Evolutionary conservation across 2,329 filamentous ascomycete genomes (phyloP).

Genomic region (Dactylellina drechsleri): DNA sequence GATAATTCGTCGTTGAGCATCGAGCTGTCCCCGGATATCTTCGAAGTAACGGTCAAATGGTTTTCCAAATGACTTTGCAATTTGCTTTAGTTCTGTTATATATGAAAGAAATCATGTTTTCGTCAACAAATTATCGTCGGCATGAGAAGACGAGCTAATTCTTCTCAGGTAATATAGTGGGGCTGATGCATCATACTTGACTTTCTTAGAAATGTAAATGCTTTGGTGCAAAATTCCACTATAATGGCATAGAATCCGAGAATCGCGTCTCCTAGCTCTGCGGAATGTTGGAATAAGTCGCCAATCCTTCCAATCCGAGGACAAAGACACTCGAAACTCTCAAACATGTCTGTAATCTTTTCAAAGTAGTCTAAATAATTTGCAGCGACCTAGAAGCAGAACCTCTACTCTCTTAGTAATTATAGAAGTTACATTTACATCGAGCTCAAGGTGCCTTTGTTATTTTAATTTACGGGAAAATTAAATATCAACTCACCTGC

Average conservation of each 20-base stretch:
- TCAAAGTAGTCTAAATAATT: slow-evolving; percentile 63
- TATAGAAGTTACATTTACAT: no score
- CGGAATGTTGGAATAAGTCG: slow-evolving; percentile 50
- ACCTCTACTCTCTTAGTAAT: not conserved
- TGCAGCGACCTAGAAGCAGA: slow-evolving; percentile 58
- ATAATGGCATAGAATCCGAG: slow-evolving; percentile 53
- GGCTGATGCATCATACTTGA: slow-evolving; percentile 26
- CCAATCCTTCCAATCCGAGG: slow-evolving; percentile 60
- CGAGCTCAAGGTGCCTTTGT: no score
- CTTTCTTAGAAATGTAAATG: slow-evolving; percentile 49
- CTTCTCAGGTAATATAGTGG: not conserved
- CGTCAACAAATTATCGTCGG: no score
- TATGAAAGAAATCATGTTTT: no score
- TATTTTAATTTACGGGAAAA: not conserved
- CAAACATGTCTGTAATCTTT: slow-evolving; percentile 61
- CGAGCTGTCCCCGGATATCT: slow-evolving; percentile 45
- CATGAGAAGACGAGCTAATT: not conserved
- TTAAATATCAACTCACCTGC: slow-evolving; percentile 56
- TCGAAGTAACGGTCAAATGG: slow-evolving; percentile 54
- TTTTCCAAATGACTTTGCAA: slow-evolving; percentile 51
- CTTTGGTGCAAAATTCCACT: slow-evolving; percentile 54
- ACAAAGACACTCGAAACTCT: slow-evolving; percentile 60
- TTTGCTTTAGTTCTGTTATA: slow-evolving; percentile 44
- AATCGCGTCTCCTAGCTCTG: slow-evolving; percentile 52
- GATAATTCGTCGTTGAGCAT: slow-evolving; percentile 35